These are phyloP conservation scores for Pleurotus cornucopiae DNA, from an alignment of 768 basidiomycete genomes.

Conservation along the genomic window DNA sequence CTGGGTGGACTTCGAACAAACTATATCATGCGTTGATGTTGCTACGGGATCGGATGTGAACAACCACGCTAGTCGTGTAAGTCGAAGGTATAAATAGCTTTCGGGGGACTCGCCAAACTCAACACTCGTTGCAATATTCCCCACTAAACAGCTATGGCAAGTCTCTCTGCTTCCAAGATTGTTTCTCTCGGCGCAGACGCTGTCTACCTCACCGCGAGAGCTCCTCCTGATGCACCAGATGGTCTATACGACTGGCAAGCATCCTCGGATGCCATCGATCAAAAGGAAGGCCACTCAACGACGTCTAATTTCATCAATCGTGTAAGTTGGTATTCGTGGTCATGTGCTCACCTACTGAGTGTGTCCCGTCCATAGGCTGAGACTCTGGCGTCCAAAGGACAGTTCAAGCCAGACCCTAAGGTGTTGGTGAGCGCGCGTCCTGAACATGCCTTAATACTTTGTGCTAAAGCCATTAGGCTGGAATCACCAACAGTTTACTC, in stretches of 20 bases:
- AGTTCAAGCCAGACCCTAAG: constrained; percentile 17
- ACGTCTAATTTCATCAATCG: constrained; percentile 26
- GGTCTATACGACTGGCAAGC: constrained; percentile 42
- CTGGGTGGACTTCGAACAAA: no score
- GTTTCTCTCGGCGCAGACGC: constrained; percentile 26
- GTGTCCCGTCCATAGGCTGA: constrained; percentile 11
- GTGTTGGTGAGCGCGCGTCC: constrained; percentile 17
- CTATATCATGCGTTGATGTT: no score
- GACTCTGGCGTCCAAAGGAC: constrained; percentile 18
- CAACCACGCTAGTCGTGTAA: no score
- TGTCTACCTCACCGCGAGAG: constrained; percentile 29
- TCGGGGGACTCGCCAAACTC: no score
- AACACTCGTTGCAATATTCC: no score
- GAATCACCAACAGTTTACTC: constrained; percentile 21
- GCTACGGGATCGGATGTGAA: no score
- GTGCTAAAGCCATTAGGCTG: constrained; percentile 16
- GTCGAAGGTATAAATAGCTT: no score
- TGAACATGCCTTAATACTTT: not conserved
- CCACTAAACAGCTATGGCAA: not conserved
- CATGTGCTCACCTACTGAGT: not conserved
- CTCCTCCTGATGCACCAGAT: constrained; percentile 35
- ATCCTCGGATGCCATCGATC: constrained; percentile 19
- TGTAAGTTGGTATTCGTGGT: constrained; percentile 11
- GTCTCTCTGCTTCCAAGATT: constrained; percentile 19
- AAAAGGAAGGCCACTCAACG: constrained; percentile 26